A percentile compares a stretch with the other conserved stretches of the same genome.
phyloP scores from a whole-genome alignment of 2,329 filamentous ascomycete genomes.

The Epichloe coenophiala region DNA sequence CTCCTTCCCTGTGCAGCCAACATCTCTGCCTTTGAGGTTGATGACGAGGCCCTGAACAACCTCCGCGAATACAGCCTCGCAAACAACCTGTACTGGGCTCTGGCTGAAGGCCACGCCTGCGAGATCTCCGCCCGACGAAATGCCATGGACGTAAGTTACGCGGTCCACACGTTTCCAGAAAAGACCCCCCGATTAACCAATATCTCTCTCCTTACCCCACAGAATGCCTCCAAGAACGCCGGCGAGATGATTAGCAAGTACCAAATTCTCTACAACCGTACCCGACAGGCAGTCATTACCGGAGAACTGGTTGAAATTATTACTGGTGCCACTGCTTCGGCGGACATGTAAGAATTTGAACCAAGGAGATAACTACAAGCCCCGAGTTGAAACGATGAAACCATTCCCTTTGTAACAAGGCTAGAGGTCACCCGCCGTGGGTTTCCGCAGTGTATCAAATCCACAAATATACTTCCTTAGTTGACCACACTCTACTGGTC shows the following conservation, averaged over 20 bases:
- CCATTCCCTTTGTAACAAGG: conserved; percentile 39
- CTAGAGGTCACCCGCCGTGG: conserved; percentile 17
- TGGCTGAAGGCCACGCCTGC: conserved; percentile 96
- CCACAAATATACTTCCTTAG: conserved; percentile 27
- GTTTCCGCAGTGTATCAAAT: conserved; percentile 38
- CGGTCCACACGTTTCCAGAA: background rate
- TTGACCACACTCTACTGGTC: background rate
- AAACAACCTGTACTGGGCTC: conserved; percentile 97
- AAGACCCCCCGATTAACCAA: conserved; percentile 10
- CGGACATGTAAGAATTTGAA: conserved; percentile 51
- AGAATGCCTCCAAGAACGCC: conserved; percentile 99
- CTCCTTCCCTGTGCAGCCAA: conserved; percentile 51
- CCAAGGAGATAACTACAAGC: conserved; percentile 19
- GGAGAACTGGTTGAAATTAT: conserved; percentile 99
- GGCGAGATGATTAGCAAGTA: conserved; percentile 99
- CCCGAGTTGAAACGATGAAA: conserved; percentile 9
- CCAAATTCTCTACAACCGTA: conserved; percentile 99
- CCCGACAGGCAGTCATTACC: conserved; percentile 99
- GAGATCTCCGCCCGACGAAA: conserved; percentile 98
- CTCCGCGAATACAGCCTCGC: conserved; percentile 90
- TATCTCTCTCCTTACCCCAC: conserved; percentile 7
- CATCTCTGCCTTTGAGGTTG: conserved; percentile 91
- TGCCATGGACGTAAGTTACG: conserved; percentile 83
- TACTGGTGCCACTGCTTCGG: conserved; percentile 94
- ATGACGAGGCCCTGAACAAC: conserved; percentile 77